These are phyloP conservation scores for Aspergillus ostianus DNA, from an alignment of 495 filamentous ascomycete genomes.

Conservation along the genomic window DNA sequence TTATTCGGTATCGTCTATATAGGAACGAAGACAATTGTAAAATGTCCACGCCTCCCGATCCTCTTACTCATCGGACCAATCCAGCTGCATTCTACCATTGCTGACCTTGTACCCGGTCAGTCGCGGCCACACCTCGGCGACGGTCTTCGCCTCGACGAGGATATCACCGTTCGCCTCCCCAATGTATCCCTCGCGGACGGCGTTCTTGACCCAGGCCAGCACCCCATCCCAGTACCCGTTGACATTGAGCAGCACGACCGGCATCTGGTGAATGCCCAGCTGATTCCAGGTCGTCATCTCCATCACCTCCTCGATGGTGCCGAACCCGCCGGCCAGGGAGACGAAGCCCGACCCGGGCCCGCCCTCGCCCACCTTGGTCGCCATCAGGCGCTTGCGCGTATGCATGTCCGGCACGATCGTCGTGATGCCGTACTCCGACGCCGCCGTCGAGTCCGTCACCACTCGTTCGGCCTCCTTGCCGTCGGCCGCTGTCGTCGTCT, in stretches of 20 bases:
- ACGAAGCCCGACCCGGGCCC: constrained; percentile 86
- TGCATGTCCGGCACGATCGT: constrained; percentile 95
- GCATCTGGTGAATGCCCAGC: constrained; percentile 83
- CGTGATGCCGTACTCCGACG: constrained; percentile 69
- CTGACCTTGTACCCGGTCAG: constrained; percentile 74
- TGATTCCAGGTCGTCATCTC: constrained; percentile 98
- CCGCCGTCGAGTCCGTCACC: constrained; percentile 24
- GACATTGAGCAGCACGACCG: constrained; percentile 79
- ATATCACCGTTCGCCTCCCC: constrained; percentile 65
- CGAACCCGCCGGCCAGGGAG: constrained; percentile 85
- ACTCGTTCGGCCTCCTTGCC: constrained; percentile 44
- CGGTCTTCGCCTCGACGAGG: constrained; percentile 68
- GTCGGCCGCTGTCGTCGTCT: constrained; percentile 3
- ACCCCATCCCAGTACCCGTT: constrained; percentile 91
- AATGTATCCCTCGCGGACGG: constrained; percentile 77
- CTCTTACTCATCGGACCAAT: constrained; percentile 72
- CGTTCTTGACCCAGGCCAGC: constrained; percentile 74
- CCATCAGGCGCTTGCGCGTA: constrained; percentile 90
- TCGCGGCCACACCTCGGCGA: constrained; percentile 67
- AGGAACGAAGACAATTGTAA: background rate
- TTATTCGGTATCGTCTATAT: constrained; percentile 1
- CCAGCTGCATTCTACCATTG: constrained; percentile 69
- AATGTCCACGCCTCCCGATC: background rate
- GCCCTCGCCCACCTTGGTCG: constrained; percentile 74
- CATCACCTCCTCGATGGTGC: constrained; percentile 94